Base-by-base conservation (phyloP, 192 early-diverging fungal species). In the Fimicolochytrium jonesii region DNA sequence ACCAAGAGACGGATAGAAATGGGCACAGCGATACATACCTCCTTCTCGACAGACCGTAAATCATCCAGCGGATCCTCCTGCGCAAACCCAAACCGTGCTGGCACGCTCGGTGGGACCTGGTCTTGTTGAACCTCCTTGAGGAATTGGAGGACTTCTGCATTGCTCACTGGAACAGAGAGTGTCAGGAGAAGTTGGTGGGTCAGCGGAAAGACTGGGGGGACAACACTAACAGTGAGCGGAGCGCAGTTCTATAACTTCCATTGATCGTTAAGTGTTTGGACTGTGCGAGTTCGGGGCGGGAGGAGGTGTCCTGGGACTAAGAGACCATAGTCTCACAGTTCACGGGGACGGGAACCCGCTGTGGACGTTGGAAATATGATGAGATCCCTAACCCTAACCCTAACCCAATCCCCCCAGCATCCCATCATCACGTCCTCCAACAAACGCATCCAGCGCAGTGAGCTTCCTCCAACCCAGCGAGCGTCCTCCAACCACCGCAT, bases 191-290 rank as follows among this genome's bases (percentile, higher is more conserved):
- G 15, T 32, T 9, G 30, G 18, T 59, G 18, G 25, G 2, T 57
- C 22, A 25, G 6, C 17, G 42, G 15, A 28, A 45, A 2, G 3
- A 17, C n/a, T 6, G 32, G 4, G 6, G 32, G 32, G 13, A 18
- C 33, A 36, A 4, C n/a, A 61, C 62, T 22, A 55, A 64, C 62
- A 31, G 41, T 55, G 62, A 31, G 62, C 62, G n/a, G 62, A 15
- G 17, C 52, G 35, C 25, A 64, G 52, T 33, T 64, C 62, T 2
- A 64, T 23, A 0, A 64, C 62, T 43, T 64, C 62, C 62, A 64
- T 64, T 15, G 2, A 23, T 50, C 48, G 48, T 1, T 42, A n/a
- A n/a, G 41, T 42, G n/a, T n/a, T n/a, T n/a, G n/a, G n/a, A n/a
- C n/a, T n/a, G n/a, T n/a, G n/a, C n/a, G n/a, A n/a, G n/a, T n/a